Evolutionary conservation across 208 protist species (phyloP).

Genomic region (Kentomonas sorsogonicus): DNA sequence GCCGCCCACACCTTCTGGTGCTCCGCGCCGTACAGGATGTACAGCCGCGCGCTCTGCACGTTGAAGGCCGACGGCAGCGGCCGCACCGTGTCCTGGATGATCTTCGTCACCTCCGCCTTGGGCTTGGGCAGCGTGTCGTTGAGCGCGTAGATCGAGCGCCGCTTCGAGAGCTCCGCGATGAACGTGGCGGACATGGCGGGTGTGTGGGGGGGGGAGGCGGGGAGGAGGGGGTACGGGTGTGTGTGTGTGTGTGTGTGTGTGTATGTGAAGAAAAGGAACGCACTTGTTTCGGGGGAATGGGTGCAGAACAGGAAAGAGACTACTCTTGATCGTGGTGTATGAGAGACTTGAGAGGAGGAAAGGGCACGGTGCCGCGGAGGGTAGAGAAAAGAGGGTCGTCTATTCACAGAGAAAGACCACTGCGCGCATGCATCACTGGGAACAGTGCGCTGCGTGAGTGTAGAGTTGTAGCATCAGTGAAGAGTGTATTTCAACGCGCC

Average conservation of each 20-base stretch:
- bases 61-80: constrained; percentile 50
- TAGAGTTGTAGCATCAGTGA: not conserved
- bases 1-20: constrained; percentile 24
- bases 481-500: not conserved
- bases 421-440: no score
- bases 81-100: constrained; percentile 27
- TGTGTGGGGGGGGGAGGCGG: no score
- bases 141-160: constrained; percentile 19
- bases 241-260: no score
- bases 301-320: constrained; percentile 1
- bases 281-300: no score
- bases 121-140: constrained; percentile 11
- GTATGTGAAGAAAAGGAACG: no score
- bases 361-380: not conserved
- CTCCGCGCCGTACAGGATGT: constrained; percentile 23
- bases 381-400: constrained; percentile 3
- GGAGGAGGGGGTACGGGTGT: no score
- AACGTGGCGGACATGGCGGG: no score
- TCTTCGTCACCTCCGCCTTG: constrained; percentile 13
- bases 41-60: constrained; percentile 35
- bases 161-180: no score
- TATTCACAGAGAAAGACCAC: no score
- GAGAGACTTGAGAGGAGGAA: no score
- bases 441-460: no score
- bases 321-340: not conserved